phyloP scores from a whole-genome alignment of 768 basidiomycete genomes.

The Porphyrellus cyaneotinctus region DNA sequence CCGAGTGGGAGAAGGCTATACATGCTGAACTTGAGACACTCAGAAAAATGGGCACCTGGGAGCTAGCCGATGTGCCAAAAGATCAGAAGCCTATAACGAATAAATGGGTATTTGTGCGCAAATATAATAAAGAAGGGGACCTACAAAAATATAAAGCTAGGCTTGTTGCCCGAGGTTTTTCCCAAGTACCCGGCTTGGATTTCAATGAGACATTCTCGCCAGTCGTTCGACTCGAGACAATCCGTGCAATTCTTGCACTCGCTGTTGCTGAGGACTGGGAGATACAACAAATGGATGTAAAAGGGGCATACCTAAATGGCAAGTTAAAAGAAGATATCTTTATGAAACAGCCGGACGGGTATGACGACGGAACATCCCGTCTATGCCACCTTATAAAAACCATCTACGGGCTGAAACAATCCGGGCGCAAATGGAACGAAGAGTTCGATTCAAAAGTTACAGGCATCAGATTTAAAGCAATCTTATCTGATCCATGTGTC shows the following conservation, averaged over 20 bases:
- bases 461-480: background rate
- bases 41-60: conserved; percentile 12
- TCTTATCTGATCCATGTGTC: background rate
- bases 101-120: conserved; percentile 27
- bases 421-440: background rate
- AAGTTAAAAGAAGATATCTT: conserved; percentile 28
- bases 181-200: conserved; percentile 34
- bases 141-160: conserved; percentile 30
- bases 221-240: conserved; percentile 20
- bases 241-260: conserved; percentile 12
- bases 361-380: background rate
- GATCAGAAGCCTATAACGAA: conserved; percentile 24
- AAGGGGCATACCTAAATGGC: conserved; percentile 30
- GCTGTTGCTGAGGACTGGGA: conserved; percentile 22
- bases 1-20: conserved; percentile 3
- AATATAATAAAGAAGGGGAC: background rate
- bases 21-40: background rate
- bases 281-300: conserved; percentile 29
- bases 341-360: background rate
- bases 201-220: conserved; percentile 35
- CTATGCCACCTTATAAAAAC: background rate
- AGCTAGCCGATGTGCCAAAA: conserved; percentile 20
- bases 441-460: background rate
- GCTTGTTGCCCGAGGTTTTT: conserved; percentile 39
- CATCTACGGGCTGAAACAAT: background rate